Evolutionary conservation across 2,329 filamentous ascomycete species (phyloP).

Genomic region (Pestalotiopsis sp.): DNA sequence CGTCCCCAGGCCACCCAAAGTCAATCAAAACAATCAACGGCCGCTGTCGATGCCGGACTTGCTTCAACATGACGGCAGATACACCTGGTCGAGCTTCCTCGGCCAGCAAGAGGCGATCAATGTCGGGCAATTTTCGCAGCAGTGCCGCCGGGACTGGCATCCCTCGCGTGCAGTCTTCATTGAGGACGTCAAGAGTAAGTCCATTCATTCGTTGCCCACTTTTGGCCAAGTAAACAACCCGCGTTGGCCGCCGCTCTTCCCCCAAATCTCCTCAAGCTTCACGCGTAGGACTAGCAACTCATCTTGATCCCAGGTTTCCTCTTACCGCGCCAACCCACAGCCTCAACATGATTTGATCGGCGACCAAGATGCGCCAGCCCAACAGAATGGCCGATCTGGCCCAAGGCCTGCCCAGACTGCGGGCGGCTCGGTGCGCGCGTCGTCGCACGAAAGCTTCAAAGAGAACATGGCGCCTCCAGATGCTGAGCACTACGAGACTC

Average conservation of each 20-base stretch:
- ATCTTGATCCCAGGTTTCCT: conserved; percentile 38
- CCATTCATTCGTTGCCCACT: neutral
- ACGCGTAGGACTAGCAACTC: neutral
- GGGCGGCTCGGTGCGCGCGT: conserved; percentile 41
- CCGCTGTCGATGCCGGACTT: neutral
- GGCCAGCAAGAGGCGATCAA: conserved; percentile 17
- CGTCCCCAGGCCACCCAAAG: conserved; percentile 26
- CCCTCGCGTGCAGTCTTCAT: conserved; percentile 22
- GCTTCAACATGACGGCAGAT: conserved; percentile 15
- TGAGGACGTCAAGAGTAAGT: conserved; percentile 31
- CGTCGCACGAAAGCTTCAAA: conserved; percentile 61
- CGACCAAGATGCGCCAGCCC: conserved; percentile 46
- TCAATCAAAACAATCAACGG: conserved; percentile 21
- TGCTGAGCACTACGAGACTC: conserved; percentile 61
- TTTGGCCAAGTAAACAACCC: conserved; percentile 4
- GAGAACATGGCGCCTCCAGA: conserved; percentile 63
- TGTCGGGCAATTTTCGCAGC: conserved; percentile 29
- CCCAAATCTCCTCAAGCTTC: neutral
- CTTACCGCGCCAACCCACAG: conserved; percentile 53
- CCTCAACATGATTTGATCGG: conserved; percentile 63
- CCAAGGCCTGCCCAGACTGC: conserved; percentile 44
- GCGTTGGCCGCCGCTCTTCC: neutral
- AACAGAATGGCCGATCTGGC: conserved; percentile 33
- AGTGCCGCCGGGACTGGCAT: conserved; percentile 27
- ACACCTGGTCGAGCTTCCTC: conserved; percentile 12